Evolutionary conservation across 495 filamentous ascomycete genomes (phyloP).

Genomic region (Friedmanniomyces simplex): DNA sequence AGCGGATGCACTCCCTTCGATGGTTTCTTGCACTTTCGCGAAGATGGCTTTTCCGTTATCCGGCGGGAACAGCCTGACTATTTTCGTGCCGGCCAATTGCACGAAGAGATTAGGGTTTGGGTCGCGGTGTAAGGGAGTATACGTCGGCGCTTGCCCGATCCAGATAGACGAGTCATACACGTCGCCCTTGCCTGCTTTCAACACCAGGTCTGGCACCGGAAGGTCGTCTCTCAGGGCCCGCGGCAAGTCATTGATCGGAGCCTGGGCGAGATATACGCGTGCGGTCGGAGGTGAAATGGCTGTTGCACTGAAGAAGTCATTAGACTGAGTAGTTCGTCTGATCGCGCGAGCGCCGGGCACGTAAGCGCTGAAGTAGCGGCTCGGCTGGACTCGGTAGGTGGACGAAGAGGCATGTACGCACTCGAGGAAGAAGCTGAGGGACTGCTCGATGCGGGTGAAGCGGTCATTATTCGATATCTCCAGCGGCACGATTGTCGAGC

Average conservation of each 20-base stretch:
- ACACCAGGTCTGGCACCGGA: constrained; percentile 55
- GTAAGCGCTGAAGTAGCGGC: constrained; percentile 19
- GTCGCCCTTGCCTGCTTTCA: constrained; percentile 53
- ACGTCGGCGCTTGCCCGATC: constrained; percentile 76
- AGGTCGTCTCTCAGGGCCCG: constrained; percentile 50
- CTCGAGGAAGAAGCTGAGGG: constrained; percentile 47
- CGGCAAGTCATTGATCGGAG: constrained; percentile 57
- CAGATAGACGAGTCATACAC: constrained; percentile 79
- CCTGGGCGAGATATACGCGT: constrained; percentile 75
- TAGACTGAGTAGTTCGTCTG: constrained; percentile 6
- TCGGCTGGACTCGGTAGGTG: neutral
- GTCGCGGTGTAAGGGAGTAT: constrained; percentile 82
- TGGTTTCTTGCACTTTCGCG: constrained; percentile 37
- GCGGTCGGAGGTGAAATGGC: constrained; percentile 7
- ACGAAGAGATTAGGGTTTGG: constrained; percentile 91
- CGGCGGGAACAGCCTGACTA: constrained; percentile 59
- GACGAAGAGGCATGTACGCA: constrained; percentile 28
- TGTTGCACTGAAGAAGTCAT: constrained; percentile 19
- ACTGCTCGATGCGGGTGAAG: constrained; percentile 49
- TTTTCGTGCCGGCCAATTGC: constrained; percentile 67
- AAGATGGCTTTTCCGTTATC: constrained; percentile 51
- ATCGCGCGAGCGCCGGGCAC: constrained; percentile 15
- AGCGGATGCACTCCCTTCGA: constrained; percentile 41
- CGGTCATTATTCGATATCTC: constrained; percentile 39
- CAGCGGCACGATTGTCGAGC: constrained; percentile 45